Evolutionary conservation across 148 eudicot species (phyloP), one percentile per base, ranked within the genome.

Genomic region (Pharnaceum exiguum): DNA sequence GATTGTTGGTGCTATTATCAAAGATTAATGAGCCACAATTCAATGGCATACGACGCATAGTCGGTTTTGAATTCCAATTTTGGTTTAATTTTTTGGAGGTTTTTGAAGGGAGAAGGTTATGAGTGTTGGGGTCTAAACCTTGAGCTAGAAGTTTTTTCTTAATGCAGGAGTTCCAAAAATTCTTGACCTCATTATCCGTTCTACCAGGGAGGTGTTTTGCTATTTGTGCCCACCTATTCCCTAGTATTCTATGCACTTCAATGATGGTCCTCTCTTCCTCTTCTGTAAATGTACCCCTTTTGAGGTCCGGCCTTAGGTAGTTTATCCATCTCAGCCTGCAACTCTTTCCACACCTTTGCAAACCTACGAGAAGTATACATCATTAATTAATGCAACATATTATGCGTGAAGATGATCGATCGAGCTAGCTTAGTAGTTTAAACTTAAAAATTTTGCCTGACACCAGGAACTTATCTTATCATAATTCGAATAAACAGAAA

Each of bases 101-200:
- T 7, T 64, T 64, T 21, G 71, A 37, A 29, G 78, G 59, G 13
- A 75, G 71, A 10, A 75, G 79, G 57, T 72, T 72, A 26, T 72
- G 76, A 38, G 76, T 72, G 52, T 60, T 48, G 4, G 76, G 76
- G 25, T 72, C 76, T 17, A 72, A 55, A 7, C 76, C 76, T 60
- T 72, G 79, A 45, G 79, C 76, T 16, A 75, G 52, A 12, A 75
- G 79, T 45, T 67, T 75, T 63, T 71, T 75, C 63, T 75, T 75
- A 28, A 75, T 75, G 67, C 76, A 75, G 1, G 79, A 75, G 50
- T 75, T 75, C 79, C 79, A 75, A 24, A 66, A 75, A 54, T 75
- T 75, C 68, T 75, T 75, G 7, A 75, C 76, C 57, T 75, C 79
- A 38, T 75, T 70, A 42, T 75, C 79, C 1, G 79, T 75, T 56